Percentiles rank a stretch among this genome's conserved stretches.
phyloP scores from a whole-genome alignment of 306 rosid species.

The Quercus mongolica region DNA sequence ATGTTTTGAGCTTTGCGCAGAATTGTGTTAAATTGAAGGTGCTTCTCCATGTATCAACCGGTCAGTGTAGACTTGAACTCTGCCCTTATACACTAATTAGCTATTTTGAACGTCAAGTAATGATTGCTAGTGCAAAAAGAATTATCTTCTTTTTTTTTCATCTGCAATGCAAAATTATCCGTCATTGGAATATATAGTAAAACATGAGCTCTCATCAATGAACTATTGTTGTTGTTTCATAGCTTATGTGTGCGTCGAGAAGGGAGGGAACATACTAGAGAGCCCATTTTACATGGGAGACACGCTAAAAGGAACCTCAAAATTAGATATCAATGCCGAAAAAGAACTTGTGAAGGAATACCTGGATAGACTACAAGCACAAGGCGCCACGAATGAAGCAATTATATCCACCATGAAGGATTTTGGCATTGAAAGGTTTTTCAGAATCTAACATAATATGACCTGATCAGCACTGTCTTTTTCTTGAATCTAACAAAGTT shows the following conservation, averaged over 20 bases:
- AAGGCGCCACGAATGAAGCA: not conserved
- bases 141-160: not conserved
- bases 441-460: no score
- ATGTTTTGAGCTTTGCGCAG: no score
- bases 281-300: conserved; percentile 19
- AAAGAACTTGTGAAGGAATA: conserved; percentile 12
- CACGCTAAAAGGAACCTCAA: not conserved
- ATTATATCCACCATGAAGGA: conserved; percentile 25
- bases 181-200: not conserved
- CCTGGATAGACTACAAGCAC: conserved; percentile 7
- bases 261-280: conserved; percentile 19
- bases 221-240: not conserved
- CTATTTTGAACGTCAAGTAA: not conserved
- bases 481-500: no score
- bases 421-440: conserved; percentile 35
- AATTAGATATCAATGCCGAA: conserved; percentile 33
- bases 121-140: not conserved
- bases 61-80: no score
- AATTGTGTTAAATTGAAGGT: no score
- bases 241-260: conserved; percentile 36
- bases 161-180: not conserved
- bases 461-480: no score
- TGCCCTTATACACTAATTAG: no score
- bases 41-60: no score
- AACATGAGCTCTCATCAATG: not conserved